These are phyloP conservation scores for Olyra latifolia DNA, from an alignment of 176 grass and related monocot genomes.

Conservation along the genomic window DNA sequence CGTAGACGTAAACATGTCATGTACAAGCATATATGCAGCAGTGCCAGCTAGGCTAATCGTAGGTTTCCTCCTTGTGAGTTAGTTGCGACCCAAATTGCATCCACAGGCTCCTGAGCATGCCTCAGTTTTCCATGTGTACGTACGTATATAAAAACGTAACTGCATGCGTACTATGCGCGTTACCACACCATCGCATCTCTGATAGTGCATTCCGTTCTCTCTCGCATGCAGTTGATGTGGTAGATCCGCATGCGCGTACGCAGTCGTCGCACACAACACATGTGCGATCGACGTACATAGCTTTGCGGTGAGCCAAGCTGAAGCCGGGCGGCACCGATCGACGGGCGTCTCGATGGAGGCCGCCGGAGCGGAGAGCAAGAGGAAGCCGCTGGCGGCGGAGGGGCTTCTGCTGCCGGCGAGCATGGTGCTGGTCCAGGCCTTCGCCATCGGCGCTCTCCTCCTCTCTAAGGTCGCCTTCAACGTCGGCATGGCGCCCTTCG, in stretches of 20 bases:
- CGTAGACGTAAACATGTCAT: too few species aligned
- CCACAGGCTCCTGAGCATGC: not conserved
- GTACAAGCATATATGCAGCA: too few species aligned
- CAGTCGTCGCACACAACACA: too few species aligned
- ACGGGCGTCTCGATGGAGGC: not conserved
- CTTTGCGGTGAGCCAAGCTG: not conserved
- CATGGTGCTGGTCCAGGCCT: slow-evolving; percentile 49
- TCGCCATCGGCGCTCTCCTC: slow-evolving; percentile 43
- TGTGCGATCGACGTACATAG: not conserved
- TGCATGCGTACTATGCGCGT: not conserved
- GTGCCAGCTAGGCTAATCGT: too few species aligned
- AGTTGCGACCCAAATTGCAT: not conserved
- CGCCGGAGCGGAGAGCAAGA: not conserved
- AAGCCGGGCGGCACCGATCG: not conserved
- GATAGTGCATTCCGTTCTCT: not conserved
- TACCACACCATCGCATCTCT: not conserved
- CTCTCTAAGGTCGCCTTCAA: slow-evolving; percentile 44
- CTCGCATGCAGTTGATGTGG: too few species aligned
- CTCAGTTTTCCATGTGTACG: not conserved
- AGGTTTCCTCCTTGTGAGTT: not conserved
- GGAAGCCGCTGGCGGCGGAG: not conserved
- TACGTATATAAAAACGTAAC: too few species aligned
- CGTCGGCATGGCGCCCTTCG: slow-evolving; percentile 50
- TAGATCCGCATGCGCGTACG: too few species aligned
- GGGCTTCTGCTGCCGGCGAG: slow-evolving; percentile 34